Evolutionary conservation across 768 basidiomycete genomes (phyloP).

Genomic region (Pluteus cervinus): DNA sequence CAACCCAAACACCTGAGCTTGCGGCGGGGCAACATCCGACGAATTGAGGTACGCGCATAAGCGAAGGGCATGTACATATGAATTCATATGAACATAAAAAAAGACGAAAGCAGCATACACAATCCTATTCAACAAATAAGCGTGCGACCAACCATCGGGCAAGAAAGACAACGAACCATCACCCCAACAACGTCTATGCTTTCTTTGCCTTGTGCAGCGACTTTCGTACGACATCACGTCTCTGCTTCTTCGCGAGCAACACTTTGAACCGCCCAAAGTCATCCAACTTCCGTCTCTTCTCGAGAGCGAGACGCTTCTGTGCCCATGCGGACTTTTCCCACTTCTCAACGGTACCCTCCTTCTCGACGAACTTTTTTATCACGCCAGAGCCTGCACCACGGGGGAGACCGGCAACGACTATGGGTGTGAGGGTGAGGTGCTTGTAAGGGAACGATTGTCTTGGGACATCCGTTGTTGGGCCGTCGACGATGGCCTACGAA

Average conservation of each 20-base stretch:
- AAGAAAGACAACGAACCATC: too few species aligned
- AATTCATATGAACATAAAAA: too few species aligned
- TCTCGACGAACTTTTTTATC: constrained; percentile 83
- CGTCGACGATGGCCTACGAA: constrained; percentile 87
- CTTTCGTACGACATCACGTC: constrained; percentile 77
- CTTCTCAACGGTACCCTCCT: constrained; percentile 77
- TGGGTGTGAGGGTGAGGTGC: constrained; percentile 86
- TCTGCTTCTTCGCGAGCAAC: constrained; percentile 83
- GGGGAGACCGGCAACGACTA: constrained; percentile 77
- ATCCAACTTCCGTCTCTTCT: constrained; percentile 68
- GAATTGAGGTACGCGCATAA: too few species aligned
- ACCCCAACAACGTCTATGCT: constrained; percentile 33
- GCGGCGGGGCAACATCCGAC: too few species aligned
- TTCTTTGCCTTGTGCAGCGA: constrained; percentile 49
- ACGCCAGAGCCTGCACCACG: constrained; percentile 78
- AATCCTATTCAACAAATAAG: too few species aligned
- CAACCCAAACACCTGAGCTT: too few species aligned
- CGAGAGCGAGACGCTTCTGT: constrained; percentile 70
- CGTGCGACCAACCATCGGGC: too few species aligned
- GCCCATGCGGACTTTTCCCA: constrained; percentile 91
- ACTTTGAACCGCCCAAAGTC: constrained; percentile 93
- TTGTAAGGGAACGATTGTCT: constrained; percentile 91
- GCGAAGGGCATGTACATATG: too few species aligned
- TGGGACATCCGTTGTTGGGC: constrained; percentile 85
- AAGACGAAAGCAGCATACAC: too few species aligned